These are phyloP conservation scores for Rhizodiscina lignyota DNA, from an alignment of 495 filamentous ascomycete genomes.

Conservation along the genomic window DNA sequence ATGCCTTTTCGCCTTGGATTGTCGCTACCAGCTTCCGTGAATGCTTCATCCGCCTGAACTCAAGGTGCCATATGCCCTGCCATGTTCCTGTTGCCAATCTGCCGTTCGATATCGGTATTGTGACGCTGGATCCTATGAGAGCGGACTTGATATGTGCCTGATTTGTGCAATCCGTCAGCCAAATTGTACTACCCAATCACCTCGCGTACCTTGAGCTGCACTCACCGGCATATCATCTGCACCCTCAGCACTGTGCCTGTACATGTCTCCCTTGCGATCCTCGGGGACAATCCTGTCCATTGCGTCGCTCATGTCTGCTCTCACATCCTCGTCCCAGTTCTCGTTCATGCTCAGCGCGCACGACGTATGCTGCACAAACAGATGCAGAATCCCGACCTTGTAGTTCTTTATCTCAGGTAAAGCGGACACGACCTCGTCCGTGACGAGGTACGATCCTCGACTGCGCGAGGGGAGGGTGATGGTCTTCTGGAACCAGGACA, in stretches of 20 bases:
- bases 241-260: constrained; percentile 81
- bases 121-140: constrained; percentile 73
- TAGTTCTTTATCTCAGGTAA: constrained; percentile 64
- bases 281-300: constrained; percentile 76
- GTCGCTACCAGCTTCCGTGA: constrained; percentile 73
- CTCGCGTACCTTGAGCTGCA: too few species aligned
- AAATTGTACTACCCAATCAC: background rate
- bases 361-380: constrained; percentile 85
- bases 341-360: constrained; percentile 81
- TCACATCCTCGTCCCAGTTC: constrained; percentile 75
- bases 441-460: constrained; percentile 83
- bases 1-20: constrained; percentile 73
- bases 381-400: constrained; percentile 71
- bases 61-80: constrained; percentile 89
- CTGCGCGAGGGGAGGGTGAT: constrained; percentile 55
- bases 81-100: constrained; percentile 54
- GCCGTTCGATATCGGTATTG: constrained; percentile 77
- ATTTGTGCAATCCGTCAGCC: constrained; percentile 1
- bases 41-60: constrained; percentile 69
- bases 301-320: constrained; percentile 83
- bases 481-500: constrained; percentile 67
- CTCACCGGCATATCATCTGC: constrained; percentile 74
- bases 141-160: constrained; percentile 85
- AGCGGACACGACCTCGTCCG: constrained; percentile 44
- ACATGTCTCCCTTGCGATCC: constrained; percentile 54